Evolutionary conservation across 768 basidiomycete genomes (phyloP).

Genomic region (Suillus paluster): DNA sequence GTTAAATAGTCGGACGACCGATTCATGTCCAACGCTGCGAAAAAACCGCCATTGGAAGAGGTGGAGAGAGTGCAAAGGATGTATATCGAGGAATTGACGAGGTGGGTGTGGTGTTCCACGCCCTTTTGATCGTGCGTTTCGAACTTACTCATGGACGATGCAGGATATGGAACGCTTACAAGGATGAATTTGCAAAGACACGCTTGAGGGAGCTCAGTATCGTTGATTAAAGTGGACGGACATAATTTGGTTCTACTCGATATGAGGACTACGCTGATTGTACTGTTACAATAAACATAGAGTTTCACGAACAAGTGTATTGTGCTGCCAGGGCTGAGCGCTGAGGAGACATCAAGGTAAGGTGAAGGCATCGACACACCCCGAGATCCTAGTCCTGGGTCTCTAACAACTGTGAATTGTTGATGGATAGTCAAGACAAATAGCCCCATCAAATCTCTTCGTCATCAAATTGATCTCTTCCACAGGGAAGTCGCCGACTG

Average conservation of each 20-base stretch:
- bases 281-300: neutral
- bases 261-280: neutral
- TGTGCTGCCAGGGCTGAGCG: neutral
- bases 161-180: slow-evolving; percentile 97
- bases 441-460: slow-evolving; percentile 57
- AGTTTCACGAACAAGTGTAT: no score
- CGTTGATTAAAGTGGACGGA: slow-evolving; percentile 53
- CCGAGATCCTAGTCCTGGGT: neutral
- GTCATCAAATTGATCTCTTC: slow-evolving; percentile 75
- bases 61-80: slow-evolving; percentile 75
- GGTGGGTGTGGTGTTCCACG: slow-evolving; percentile 57
- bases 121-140: slow-evolving; percentile 5
- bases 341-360: neutral
- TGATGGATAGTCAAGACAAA: neutral
- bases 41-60: slow-evolving; percentile 82
- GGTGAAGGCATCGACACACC: neutral
- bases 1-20: slow-evolving; percentile 77
- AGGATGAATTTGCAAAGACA: slow-evolving; percentile 89
- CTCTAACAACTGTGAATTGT: neutral
- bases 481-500: slow-evolving; percentile 85
- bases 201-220: slow-evolving; percentile 79
- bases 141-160: neutral
- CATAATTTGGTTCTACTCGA: neutral
- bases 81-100: slow-evolving; percentile 92
- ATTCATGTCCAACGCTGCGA: slow-evolving; percentile 78